Evolutionary conservation across 495 filamentous ascomycete genomes (phyloP).

Genomic region (Penicillium cataractarum): DNA sequence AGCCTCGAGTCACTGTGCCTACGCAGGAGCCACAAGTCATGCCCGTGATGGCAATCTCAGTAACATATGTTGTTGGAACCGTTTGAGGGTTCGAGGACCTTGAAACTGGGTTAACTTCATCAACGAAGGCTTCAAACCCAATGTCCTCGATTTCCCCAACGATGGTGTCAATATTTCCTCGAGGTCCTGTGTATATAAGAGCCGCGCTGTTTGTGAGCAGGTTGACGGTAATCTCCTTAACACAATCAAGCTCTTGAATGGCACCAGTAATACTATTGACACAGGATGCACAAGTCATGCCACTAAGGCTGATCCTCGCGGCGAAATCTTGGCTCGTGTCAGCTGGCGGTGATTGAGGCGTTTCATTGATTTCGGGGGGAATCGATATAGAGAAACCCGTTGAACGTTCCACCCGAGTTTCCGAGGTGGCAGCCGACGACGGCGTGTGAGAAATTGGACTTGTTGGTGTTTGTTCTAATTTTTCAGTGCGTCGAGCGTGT

Average conservation of each 20-base stretch:
- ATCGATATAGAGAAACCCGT: neutral
- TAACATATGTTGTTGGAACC: constrained; percentile 40
- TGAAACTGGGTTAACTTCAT: constrained; percentile 40
- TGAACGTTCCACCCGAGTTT: constrained; percentile 3
- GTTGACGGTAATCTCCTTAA: constrained; percentile 58
- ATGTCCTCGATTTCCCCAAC: constrained; percentile 55
- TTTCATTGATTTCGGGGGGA: constrained; percentile 9
- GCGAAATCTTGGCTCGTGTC: constrained; percentile 32
- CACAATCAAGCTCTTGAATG: constrained; percentile 53
- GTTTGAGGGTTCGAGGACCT: constrained; percentile 24
- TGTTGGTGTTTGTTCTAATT: constrained; percentile 1
- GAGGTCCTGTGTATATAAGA: constrained; percentile 48
- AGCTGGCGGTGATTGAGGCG: neutral
- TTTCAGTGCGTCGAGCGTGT: neutral
- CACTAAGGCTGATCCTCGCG: constrained; percentile 56
- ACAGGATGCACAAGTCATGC: constrained; percentile 71
- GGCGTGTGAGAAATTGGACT: neutral
- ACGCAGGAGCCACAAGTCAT: constrained; percentile 86
- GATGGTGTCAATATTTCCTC: constrained; percentile 46
- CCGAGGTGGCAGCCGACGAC: constrained; percentile 6
- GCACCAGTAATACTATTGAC: constrained; percentile 56
- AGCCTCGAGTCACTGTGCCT: constrained; percentile 61
- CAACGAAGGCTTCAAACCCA: constrained; percentile 58
- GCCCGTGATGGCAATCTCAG: constrained; percentile 71
- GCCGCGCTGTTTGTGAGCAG: constrained; percentile 62